Evolutionary conservation across 2,329 filamentous ascomycete genomes (phyloP), one percentile per base, ranked within the genome.

Genomic region (Colletotrichum lini): DNA sequence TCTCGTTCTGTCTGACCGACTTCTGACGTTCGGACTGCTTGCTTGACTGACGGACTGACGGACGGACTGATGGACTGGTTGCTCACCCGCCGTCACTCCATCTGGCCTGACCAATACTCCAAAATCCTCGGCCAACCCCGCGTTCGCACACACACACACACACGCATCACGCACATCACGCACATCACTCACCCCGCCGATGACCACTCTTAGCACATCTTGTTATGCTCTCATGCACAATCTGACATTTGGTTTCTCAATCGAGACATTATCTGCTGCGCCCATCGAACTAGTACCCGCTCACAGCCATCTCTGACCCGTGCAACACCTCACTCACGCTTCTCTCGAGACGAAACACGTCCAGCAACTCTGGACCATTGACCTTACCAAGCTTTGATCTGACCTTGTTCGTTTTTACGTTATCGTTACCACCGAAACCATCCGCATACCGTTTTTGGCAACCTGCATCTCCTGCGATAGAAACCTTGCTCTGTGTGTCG

Each of bases 161-260:
- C 35, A 12, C 18, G 0, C 0, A 54, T 23, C 18, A 0, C 0
- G 45, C 18, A 47, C 40, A 26, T 8, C 30, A 30, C 8, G 7
- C 8, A 30, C 30, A 30, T 30, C 30, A n/a, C 15, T n/a, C 30
- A 23, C 59, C 45, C 49, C 50, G 35, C 57, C 44, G 40, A 60
- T 54, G 59, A 60, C 62, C 62, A 70, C 57, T 70, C 68, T 47
- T 40, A 44, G 49, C 38, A 42, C 54, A 23, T 15, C 62, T 26
- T 63, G 65, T 53, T 65, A 72, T 73, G 72, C 72, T 69, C 56
- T 61, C 65, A 72, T 73, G 72, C 72, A 72, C 56, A 57, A 52
- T 45, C 69, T 68, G 72, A 73, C 44, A 35, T 13, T 47, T 49
- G n/a, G 16, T 72, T 66, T 60, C 72, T 68, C 61, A 47, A 62